Conservation (phyloP, 2,329 filamentous ascomycete species). For the Bipolaris bicolor region DNA sequence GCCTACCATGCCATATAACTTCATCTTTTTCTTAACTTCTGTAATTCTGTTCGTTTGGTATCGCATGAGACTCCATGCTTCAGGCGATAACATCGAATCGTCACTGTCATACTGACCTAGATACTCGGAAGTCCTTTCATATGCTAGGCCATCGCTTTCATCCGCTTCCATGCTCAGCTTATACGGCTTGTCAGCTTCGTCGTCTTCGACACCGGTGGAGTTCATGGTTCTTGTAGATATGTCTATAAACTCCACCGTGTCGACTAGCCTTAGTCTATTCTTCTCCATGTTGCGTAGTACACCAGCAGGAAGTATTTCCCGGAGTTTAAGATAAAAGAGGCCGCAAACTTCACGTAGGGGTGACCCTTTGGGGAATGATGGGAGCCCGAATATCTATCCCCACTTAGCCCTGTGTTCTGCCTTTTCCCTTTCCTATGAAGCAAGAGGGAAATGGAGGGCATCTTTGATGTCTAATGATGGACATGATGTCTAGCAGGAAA, state of each 20-base stretch:
- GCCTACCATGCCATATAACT: not conserved
- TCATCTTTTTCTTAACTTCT: not conserved
- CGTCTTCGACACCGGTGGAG: not conserved
- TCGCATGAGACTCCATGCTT: not conserved
- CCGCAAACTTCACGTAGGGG: not conserved
- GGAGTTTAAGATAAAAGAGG: not conserved
- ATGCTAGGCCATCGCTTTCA: not conserved
- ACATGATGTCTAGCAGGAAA: not conserved
- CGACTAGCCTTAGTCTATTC: not conserved
- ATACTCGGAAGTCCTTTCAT: not conserved
- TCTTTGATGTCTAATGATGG: not conserved
- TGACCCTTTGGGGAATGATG: not conserved
- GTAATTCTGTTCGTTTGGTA: not conserved
- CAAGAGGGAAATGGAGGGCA: not conserved
- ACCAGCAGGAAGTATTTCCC: not conserved
- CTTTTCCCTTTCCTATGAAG: not conserved
- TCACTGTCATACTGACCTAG: not conserved
- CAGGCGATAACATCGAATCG: not conserved
- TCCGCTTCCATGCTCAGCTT: not conserved
- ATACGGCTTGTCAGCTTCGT: not conserved
- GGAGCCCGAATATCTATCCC: not conserved
- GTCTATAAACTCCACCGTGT: not conserved
- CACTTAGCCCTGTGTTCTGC: not conserved
- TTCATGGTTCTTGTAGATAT: not conserved
- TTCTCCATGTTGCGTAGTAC: not conserved